Evolutionary conservation across 2,329 filamentous ascomycete genomes (phyloP).

Genomic region (Pseudogymnoascus sp.): DNA sequence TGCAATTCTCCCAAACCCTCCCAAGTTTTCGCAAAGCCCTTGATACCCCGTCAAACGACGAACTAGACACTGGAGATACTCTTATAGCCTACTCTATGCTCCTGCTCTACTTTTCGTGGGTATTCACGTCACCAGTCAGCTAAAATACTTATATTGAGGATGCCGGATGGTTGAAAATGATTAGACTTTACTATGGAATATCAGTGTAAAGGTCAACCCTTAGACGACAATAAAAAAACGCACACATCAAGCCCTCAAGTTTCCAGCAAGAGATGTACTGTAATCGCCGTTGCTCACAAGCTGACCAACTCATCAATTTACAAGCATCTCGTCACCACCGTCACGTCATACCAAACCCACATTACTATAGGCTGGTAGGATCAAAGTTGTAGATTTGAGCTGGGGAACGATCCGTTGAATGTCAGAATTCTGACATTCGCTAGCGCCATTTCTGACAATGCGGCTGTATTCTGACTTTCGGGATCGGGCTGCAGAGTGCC

Average conservation of each 20-base stretch:
- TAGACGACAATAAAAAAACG: background rate
- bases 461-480: conserved; percentile 1
- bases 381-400: background rate
- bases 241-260: background rate
- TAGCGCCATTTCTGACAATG: background rate
- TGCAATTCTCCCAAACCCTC: background rate
- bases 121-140: background rate
- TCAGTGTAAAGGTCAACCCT: background rate
- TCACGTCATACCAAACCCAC: background rate
- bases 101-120: background rate
- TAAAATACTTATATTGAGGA: background rate
- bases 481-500: background rate
- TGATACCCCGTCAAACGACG: background rate
- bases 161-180: background rate
- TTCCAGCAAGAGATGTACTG: background rate
- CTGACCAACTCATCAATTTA: background rate
- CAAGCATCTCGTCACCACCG: background rate
- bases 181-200: background rate
- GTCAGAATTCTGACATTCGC: conserved; percentile 5
- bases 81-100: background rate
- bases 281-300: background rate
- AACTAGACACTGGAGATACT: background rate
- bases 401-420: background rate
- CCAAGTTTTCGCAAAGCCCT: background rate
- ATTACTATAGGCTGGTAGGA: background rate